Percentiles rank a stretch among this genome's conserved stretches.
phyloP scores from a whole-genome alignment of 371 early-diverging fungal species.

The Fennellomyces sp. region DNA sequence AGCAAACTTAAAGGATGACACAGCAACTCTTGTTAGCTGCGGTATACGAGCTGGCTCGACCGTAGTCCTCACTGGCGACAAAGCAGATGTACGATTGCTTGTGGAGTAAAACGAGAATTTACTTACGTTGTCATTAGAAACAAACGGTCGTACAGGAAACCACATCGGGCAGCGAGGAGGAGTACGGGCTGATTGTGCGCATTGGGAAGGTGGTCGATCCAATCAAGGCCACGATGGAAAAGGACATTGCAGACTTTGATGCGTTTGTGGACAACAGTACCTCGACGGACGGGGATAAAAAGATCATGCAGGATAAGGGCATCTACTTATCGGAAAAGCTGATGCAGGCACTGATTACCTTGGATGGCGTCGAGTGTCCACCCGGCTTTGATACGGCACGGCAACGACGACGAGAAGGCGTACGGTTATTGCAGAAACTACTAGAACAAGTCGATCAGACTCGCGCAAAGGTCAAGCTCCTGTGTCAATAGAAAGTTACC shows the following conservation, averaged over 20 bases:
- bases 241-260: slow-evolving; percentile 21
- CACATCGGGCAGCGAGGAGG: slow-evolving; percentile 56
- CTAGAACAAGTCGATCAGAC: slow-evolving; percentile 56
- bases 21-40: slow-evolving; percentile 54
- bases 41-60: slow-evolving; percentile 55
- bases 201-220: slow-evolving; percentile 31
- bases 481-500: too few species aligned
- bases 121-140: slow-evolving; percentile 26
- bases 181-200: slow-evolving; percentile 39
- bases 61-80: slow-evolving; percentile 55
- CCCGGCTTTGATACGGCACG: slow-evolving; percentile 61
- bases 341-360: slow-evolving; percentile 55
- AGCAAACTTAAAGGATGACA: slow-evolving; percentile 69
- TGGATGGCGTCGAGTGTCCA: slow-evolving; percentile 62
- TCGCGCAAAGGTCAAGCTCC: slow-evolving; percentile 19
- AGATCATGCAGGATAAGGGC: slow-evolving; percentile 49
- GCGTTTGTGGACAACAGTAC: slow-evolving; percentile 12
- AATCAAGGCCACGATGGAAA: slow-evolving; percentile 13
- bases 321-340: slow-evolving; percentile 54
- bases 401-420: slow-evolving; percentile 58
- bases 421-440: slow-evolving; percentile 49
- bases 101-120: too few species aligned
- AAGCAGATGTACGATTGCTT: slow-evolving; percentile 59
- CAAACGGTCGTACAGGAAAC: slow-evolving; percentile 49
- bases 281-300: slow-evolving; percentile 23